Conservation (phyloP, 176 grass and related monocot genomes). For the Oryza nivara region DNA sequence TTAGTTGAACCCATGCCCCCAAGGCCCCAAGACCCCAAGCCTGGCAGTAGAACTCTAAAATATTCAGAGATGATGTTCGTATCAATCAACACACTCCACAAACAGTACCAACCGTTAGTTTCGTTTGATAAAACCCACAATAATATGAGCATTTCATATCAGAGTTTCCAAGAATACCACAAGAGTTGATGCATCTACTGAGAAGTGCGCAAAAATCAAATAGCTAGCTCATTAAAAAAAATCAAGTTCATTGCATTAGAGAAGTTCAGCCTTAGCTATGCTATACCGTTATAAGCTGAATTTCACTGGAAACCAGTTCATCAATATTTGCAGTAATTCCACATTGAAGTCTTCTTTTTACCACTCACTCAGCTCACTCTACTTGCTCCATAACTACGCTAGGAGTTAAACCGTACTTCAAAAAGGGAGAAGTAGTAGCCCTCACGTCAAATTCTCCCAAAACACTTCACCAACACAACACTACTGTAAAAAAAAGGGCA, state of each 20-base stretch:
- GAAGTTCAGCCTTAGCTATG: neutral
- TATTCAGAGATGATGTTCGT: neutral
- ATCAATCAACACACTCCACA: neutral
- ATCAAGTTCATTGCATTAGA: too few relatives aligned
- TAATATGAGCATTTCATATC: neutral
- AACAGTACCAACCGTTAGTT: neutral
- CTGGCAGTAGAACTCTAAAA: neutral
- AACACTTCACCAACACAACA: neutral
- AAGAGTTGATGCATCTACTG: neutral
- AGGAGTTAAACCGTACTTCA: neutral
- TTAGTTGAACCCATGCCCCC: neutral
- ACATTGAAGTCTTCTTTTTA: neutral
- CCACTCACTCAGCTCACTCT: neutral
- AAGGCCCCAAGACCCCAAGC: neutral
- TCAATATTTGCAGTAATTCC: neutral
- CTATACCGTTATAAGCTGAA: neutral
- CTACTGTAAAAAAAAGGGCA: neutral
- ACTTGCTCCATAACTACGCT: neutral
- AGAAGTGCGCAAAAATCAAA: neutral
- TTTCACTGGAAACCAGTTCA: neutral
- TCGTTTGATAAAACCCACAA: neutral
- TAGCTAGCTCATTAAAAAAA: too few relatives aligned
- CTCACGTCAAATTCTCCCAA: neutral
- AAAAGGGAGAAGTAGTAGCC: neutral
- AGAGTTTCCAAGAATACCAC: neutral